These are phyloP conservation scores for Blepharisma japonicum DNA, from an alignment of 73 alveolate genomes.

Conservation along the genomic window DNA sequence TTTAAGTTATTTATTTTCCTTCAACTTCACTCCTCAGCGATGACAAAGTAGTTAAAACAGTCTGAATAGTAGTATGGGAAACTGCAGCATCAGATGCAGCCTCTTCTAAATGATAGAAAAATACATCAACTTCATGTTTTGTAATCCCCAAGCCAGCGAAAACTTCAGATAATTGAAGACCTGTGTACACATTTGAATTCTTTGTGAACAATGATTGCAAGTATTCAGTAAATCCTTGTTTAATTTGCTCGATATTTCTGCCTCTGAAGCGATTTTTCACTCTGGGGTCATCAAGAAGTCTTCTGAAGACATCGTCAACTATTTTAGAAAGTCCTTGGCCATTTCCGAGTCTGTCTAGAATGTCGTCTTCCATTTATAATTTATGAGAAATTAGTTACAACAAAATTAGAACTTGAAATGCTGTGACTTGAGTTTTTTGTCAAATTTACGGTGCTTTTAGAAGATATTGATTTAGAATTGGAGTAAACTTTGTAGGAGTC, in stretches of 20 bases:
- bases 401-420: no score
- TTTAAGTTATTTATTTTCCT: no score
- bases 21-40: no score
- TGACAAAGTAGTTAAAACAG: no score
- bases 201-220: not conserved
- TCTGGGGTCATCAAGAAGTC: conserved; percentile 20
- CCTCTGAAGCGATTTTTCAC: conserved; percentile 15
- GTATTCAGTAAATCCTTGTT: not conserved
- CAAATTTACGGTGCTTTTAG: no score
- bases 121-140: conserved; percentile 7
- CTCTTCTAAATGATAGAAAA: not conserved
- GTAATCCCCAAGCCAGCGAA: conserved; percentile 8
- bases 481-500: no score
- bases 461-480: no score
- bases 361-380: conserved; percentile 14
- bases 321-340: conserved; percentile 13
- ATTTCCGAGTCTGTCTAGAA: conserved; percentile 7
- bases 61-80: not conserved
- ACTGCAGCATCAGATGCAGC: not conserved
- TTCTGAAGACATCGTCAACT: not conserved
- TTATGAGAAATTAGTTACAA: no score
- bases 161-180: not conserved
- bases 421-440: no score
- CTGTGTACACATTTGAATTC: not conserved
- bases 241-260: not conserved